Percentiles rank a stretch among this genome's conserved stretches.
Evolutionary conservation across 192 early-diverging fungal species (phyloP).

Genomic region (Backusella psychrophila): DNA sequence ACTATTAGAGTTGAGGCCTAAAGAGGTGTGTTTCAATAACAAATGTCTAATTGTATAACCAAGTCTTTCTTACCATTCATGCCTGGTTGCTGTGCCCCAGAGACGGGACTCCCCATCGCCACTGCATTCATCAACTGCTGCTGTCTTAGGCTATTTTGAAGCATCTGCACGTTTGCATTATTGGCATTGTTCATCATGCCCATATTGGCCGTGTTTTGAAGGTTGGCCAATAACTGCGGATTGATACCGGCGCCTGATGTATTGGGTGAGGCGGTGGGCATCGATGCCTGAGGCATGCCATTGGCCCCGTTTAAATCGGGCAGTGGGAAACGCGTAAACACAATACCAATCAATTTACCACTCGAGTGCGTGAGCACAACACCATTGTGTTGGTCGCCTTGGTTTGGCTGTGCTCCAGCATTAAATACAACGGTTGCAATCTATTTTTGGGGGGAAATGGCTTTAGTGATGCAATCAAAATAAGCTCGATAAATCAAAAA

Average conservation of each 20-base stretch:
- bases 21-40: not conserved
- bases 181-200: constrained; percentile 14
- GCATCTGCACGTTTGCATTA: constrained; percentile 19
- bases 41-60: not conserved
- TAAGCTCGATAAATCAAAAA: not conserved
- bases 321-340: constrained; percentile 27
- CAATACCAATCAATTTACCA: constrained; percentile 37
- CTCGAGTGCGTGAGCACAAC: constrained; percentile 31
- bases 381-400: constrained; percentile 23
- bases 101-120: constrained; percentile 11
- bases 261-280: not conserved
- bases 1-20: constrained; percentile 34
- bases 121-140: constrained; percentile 21
- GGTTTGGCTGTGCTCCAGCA: constrained; percentile 11
- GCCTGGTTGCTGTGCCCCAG: not conserved
- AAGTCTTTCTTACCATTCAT: constrained; percentile 13
- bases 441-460: not conserved
- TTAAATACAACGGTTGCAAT: constrained; percentile 39
- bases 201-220: constrained; percentile 16
- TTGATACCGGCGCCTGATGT: not conserved
- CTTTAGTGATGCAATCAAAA: not conserved
- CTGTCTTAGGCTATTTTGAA: constrained; percentile 19
- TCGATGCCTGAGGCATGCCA: not conserved
- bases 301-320: constrained; percentile 26
- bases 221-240: not conserved